Evolutionary conservation across 352 stramenopile genomes (phyloP), one percentile per base, ranked within the genome.

Genomic region (Pythium apleroticum): DNA sequence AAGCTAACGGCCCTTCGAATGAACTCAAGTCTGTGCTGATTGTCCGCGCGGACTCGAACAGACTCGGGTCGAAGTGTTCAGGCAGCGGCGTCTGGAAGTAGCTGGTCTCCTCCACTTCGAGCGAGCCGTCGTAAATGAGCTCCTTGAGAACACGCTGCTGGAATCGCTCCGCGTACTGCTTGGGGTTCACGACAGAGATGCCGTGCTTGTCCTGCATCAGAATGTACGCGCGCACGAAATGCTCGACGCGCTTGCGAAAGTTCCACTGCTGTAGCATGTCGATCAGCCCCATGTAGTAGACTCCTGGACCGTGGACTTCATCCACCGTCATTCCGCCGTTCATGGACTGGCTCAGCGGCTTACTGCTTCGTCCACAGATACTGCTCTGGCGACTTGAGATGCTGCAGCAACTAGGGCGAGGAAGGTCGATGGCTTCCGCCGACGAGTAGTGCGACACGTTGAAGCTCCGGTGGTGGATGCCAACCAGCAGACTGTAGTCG

Each of bases 211-310:
- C 83, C 73, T 94, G 86, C 49, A 88, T 60, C 15, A 89, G 56
- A 4, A 94, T 41, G 57, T 90, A 91, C 4, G 88, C 81, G 30
- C 84, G 81, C 17, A 92, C 57, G 63, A 92, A 91, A 54, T 92
- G 80, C 71, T 98, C 94, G 10, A 96, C 62, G 25, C 90, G 79
- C 63, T 98, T 98, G 28, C 91, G 77, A 0, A 95, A 77, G 61
- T 97, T 98, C 86, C 95, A 98, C 65, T 97, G 90, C 68, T 98
- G 93, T 14, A 98, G 77, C 64, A 98, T 98, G 65, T 98, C 94
- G 71, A 98, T 98, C 27, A 98, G 81, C 1, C 95, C 95, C 74
- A 98, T 93, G 71, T 95, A 98, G 72, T 97, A 98, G 20, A 98
- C 81, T 14, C 96, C 96, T 17, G 90, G 91, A 12, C 93, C 90